Evolutionary conservation across 257 asterid genomes (phyloP).

Genomic region (Nicotiana paniculata): DNA sequence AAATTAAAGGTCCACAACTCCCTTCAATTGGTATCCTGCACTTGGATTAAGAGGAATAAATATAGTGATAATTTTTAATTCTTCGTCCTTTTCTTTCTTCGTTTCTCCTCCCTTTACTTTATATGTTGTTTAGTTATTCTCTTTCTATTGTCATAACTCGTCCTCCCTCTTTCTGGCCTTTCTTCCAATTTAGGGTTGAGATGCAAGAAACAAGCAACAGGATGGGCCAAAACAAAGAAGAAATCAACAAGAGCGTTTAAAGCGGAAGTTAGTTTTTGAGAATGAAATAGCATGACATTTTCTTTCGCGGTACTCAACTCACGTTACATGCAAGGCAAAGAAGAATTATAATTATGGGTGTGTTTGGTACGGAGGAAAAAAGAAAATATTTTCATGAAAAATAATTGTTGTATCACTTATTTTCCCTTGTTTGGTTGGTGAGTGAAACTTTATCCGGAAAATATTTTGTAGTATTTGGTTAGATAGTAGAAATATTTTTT

Average conservation of each 20-base stretch:
- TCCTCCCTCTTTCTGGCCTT: not conserved
- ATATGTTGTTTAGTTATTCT: not conserved
- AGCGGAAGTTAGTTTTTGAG: not conserved
- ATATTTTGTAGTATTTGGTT: too few relatives aligned
- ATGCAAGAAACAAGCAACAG: not conserved
- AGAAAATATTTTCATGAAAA: too few relatives aligned
- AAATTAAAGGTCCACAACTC: not conserved
- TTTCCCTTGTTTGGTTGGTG: too few relatives aligned
- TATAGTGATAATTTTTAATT: not conserved
- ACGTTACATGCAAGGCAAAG: not conserved
- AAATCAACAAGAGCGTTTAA: not conserved
- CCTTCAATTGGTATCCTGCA: not conserved
- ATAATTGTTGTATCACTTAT: too few relatives aligned
- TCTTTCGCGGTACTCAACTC: not conserved
- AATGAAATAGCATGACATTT: not conserved
- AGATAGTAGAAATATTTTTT: too few relatives aligned
- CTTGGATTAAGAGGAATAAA: not conserved
- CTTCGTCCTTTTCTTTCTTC: not conserved
- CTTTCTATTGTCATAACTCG: not conserved
- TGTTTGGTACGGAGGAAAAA: too few relatives aligned
- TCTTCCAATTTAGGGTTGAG: not conserved
- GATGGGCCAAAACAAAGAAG: not conserved
- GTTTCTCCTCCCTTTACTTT: not conserved
- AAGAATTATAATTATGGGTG: not conserved
- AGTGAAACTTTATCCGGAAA: too few relatives aligned